Evolutionary conservation across 2,329 filamentous ascomycete genomes (phyloP).

Genomic region (Fusarium piperis): DNA sequence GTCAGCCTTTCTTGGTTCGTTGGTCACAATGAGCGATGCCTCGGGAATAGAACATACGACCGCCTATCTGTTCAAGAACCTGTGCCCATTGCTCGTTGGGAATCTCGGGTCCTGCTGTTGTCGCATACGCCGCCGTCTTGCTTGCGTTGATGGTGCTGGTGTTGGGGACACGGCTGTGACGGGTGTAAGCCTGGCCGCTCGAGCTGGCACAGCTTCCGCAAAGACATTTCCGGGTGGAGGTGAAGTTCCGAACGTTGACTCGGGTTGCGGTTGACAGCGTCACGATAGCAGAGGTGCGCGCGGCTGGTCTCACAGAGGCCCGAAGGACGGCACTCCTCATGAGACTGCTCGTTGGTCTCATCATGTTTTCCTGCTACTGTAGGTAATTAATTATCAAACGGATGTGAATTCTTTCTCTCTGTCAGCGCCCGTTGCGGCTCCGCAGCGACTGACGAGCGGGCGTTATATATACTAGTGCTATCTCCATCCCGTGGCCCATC

Average conservation of each 20-base stretch:
- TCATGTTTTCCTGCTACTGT: background rate
- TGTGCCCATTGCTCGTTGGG: slow-evolving; percentile 89
- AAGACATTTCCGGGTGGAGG: slow-evolving; percentile 19
- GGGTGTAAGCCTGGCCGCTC: slow-evolving; percentile 21
- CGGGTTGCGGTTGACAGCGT: slow-evolving; percentile 18
- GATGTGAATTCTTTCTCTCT: background rate
- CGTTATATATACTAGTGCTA: slow-evolving; percentile 12
- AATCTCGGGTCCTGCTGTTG: slow-evolving; percentile 54
- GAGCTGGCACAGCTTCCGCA: slow-evolving; percentile 25
- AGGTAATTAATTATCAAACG: background rate
- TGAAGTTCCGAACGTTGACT: slow-evolving; percentile 23
- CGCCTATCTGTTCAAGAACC: slow-evolving; percentile 81
- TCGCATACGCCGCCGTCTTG: slow-evolving; percentile 35
- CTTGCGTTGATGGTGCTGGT: slow-evolving; percentile 4
- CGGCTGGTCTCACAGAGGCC: slow-evolving; percentile 7
- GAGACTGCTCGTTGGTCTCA: slow-evolving; percentile 29
- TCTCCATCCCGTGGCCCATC: background rate
- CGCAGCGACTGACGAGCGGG: background rate
- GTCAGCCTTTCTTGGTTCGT: background rate
- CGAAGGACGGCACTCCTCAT: slow-evolving; percentile 29
- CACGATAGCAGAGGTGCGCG: slow-evolving; percentile 20
- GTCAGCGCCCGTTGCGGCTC: background rate
- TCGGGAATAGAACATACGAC: slow-evolving; percentile 52
- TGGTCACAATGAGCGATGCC: background rate
- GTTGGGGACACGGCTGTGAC: slow-evolving; percentile 14